phyloP scores from a whole-genome alignment of 2,329 filamentous ascomycete species.

The Cladosporium sp. region DNA sequence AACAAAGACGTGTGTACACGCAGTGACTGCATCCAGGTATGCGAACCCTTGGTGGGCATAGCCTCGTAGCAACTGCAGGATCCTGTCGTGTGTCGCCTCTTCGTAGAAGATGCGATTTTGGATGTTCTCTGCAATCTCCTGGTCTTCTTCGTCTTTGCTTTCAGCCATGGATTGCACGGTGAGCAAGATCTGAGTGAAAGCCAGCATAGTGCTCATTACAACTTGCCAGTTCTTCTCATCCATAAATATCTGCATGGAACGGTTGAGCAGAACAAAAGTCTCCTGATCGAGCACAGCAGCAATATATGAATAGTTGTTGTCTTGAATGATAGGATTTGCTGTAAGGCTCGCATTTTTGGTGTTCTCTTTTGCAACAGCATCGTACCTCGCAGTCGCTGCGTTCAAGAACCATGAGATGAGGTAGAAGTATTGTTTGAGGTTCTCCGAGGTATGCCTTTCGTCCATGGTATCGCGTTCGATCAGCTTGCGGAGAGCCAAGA shows the following conservation, averaged over 20 bases:
- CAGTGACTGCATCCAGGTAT: constrained; percentile 88
- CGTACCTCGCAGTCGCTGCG: constrained; percentile 73
- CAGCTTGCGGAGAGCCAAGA: constrained; percentile 80
- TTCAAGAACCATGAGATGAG: constrained; percentile 84
- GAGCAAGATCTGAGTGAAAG: constrained; percentile 85
- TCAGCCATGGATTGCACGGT: constrained; percentile 91
- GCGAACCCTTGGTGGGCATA: constrained; percentile 94
- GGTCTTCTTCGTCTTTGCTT: constrained; percentile 84
- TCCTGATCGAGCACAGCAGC: constrained; percentile 91
- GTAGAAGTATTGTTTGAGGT: constrained; percentile 79
- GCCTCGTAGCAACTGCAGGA: constrained; percentile 76
- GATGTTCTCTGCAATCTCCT: constrained; percentile 97
- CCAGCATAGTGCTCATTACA: constrained; percentile 84
- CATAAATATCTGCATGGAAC: constrained; percentile 74
- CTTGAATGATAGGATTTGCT: constrained; percentile 51
- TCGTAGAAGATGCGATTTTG: constrained; percentile 98
- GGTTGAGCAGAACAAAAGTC: constrained; percentile 86
- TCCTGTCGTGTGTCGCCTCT: constrained; percentile 85
- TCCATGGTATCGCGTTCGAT: constrained; percentile 76
- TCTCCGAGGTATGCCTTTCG: constrained; percentile 63
- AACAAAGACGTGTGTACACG: constrained; percentile 87
- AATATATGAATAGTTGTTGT: constrained; percentile 80
- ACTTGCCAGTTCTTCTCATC: constrained; percentile 88
- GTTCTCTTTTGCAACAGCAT: constrained; percentile 48
- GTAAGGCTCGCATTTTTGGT: constrained; percentile 38